Evolutionary conservation across 352 stramenopile genomes (phyloP), one percentile per base, ranked within the genome.

Genomic region (Pseudoperonospora humuli): DNA sequence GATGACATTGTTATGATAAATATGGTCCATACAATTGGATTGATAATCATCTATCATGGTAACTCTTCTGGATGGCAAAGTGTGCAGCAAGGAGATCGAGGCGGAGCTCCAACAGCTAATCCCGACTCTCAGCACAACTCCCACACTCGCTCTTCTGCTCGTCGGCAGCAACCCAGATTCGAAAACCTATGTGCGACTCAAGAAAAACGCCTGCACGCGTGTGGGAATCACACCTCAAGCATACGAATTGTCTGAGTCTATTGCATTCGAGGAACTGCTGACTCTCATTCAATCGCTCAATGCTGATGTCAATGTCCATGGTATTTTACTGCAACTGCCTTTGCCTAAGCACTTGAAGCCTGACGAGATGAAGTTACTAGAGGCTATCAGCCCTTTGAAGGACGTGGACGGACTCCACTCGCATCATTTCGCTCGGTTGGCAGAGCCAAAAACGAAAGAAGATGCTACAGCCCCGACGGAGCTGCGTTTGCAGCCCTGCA

Each of bases 401-500:
- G 97, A 99, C 71, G 96, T 99, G 10, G 97, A 99, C 61, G 97
- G 96, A n/a, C 84, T 99, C 31, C 93, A 99, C 65, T 94, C 96
- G 40, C 58, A 86, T 29, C 98, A 99, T 75, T 95, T 98, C 15
- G 96, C 89, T 33, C 72, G 84, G 23, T 63, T 99, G 5, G 59
- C 72, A n/a, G 69, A 75, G 49, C 39, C 34, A 17, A 61, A 54
- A 23, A 43, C 52, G 9, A 29, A 37, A 24, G 34, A 45, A 3
- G 17, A 49, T 1, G 21, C 20, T 0, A 5, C 8, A 19, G 21
- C 15, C 9, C 6, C 46, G 21, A 44, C 62, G 50, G 61, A 75
- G 41, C 64, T 83, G 92, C 78, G 46, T 65, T 84, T 78, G 36
- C 86, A 66, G 88, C 95, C 57, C 69, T 97, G 89, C 95, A 68